A percentile compares a stretch with the other conserved stretches of the same genome.
phyloP scores from a whole-genome alignment of 2,329 filamentous ascomycete species.

The Fusarium burgessii region DNA sequence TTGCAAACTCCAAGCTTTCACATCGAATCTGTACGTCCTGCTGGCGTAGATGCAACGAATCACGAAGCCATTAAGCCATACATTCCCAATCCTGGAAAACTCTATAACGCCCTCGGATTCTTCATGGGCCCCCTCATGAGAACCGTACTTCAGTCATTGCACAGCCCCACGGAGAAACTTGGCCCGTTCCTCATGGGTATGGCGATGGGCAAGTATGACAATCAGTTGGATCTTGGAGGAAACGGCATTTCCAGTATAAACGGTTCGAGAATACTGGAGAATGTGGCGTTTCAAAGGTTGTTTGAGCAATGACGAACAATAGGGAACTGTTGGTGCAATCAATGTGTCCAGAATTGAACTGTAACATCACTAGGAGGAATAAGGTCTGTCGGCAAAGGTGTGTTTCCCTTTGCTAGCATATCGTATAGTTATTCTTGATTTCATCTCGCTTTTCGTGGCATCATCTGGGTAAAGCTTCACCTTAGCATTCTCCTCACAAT shows the following conservation, averaged over 20 bases:
- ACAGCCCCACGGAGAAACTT: constrained; percentile 31
- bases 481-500: not conserved
- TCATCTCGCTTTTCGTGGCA: not conserved
- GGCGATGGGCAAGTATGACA: constrained; percentile 35
- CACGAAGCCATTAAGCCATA: constrained; percentile 28
- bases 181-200: constrained; percentile 27
- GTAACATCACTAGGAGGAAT: not conserved
- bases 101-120: not conserved
- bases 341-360: not conserved
- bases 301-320: not conserved
- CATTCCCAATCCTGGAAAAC: constrained; percentile 18
- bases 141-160: constrained; percentile 5
- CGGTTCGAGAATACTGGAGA: constrained; percentile 31
- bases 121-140: constrained; percentile 6
- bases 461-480: not conserved
- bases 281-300: constrained; percentile 20
- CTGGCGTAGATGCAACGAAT: constrained; percentile 24
- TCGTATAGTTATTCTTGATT: not conserved
- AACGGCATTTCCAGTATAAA: constrained; percentile 19
- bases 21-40: constrained; percentile 28
- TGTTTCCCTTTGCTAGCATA: not conserved
- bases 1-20: constrained; percentile 13
- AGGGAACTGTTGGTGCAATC: too few species aligned
- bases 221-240: not conserved
- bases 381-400: not conserved